These are phyloP conservation scores for Ophiocordyceps camponoti-floridani DNA, from an alignment of 2,329 filamentous ascomycete species.

Conservation along the genomic window DNA sequence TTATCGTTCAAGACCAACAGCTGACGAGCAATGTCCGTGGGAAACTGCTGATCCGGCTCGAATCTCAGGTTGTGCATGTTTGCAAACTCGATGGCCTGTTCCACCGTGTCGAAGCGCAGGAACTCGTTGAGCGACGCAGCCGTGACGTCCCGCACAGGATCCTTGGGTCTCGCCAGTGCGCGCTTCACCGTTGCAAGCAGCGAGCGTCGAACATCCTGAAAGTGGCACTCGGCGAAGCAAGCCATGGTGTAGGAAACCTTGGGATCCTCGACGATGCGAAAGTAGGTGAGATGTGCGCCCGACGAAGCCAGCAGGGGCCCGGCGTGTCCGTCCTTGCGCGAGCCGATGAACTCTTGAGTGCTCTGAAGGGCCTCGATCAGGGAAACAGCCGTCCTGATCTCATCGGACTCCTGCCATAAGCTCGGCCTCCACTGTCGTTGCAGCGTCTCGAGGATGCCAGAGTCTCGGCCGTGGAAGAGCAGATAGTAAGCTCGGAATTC, in stretches of 20 bases:
- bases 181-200: constrained; percentile 36
- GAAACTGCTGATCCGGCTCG: constrained; percentile 15
- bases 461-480: constrained; percentile 40
- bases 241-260: constrained; percentile 51
- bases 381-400: constrained; percentile 41
- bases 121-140: constrained; percentile 35
- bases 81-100: constrained; percentile 48
- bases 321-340: constrained; percentile 31
- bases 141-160: constrained; percentile 41
- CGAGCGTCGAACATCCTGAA: constrained; percentile 39
- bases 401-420: constrained; percentile 35
- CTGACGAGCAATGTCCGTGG: constrained; percentile 16
- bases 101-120: constrained; percentile 48
- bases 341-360: constrained; percentile 36
- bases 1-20: constrained; percentile 27
- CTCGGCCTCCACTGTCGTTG: constrained; percentile 38
- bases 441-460: constrained; percentile 32
- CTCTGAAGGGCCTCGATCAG: constrained; percentile 44
- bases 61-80: constrained; percentile 39
- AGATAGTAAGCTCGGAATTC: constrained; percentile 51
- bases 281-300: constrained; percentile 34
- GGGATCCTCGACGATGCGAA: constrained; percentile 37
- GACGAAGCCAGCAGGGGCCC: constrained; percentile 29
- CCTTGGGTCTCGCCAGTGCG: constrained; percentile 36
- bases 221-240: constrained; percentile 51